phyloP scores from a whole-genome alignment of 2,329 filamentous ascomycete genomes.

The Achaetomium macrosporum region DNA sequence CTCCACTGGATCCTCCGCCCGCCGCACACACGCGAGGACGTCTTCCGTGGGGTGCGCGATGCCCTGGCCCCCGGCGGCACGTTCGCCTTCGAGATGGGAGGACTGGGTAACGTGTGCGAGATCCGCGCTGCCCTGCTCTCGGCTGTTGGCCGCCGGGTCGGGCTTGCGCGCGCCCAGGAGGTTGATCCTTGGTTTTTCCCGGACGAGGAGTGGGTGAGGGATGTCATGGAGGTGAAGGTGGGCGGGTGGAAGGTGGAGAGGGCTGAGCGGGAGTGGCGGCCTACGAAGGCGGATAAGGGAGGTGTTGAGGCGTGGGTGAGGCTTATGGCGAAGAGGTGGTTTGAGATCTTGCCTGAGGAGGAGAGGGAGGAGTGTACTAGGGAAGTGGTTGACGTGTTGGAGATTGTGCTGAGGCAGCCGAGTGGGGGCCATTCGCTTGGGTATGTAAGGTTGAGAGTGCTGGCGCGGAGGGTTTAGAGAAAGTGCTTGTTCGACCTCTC shows the following conservation, averaged over 20 bases:
- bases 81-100: constrained; percentile 67
- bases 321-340: constrained; percentile 55
- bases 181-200: constrained; percentile 68
- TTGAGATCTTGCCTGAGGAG: constrained; percentile 44
- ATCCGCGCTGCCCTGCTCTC: constrained; percentile 52
- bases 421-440: constrained; percentile 51
- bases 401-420: constrained; percentile 48
- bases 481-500: background rate
- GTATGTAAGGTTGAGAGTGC: constrained; percentile 50
- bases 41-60: constrained; percentile 48
- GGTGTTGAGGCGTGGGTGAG: constrained; percentile 62
- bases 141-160: constrained; percentile 46
- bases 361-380: constrained; percentile 47
- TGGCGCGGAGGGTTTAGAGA: constrained; percentile 29
- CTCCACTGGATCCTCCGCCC: constrained; percentile 60
- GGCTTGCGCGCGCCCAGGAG: constrained; percentile 42
- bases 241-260: constrained; percentile 46
- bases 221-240: constrained; percentile 37
- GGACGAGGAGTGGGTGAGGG: constrained; percentile 52
- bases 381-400: constrained; percentile 50
- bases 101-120: constrained; percentile 62
- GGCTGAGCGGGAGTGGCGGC: constrained; percentile 59
- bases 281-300: constrained; percentile 52
- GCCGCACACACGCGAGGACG: constrained; percentile 36
- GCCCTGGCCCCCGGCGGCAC: constrained; percentile 49